These are phyloP conservation scores for Paraconiothyrium brasiliense DNA, from an alignment of 2,329 filamentous ascomycete species.

Conservation along the genomic window DNA sequence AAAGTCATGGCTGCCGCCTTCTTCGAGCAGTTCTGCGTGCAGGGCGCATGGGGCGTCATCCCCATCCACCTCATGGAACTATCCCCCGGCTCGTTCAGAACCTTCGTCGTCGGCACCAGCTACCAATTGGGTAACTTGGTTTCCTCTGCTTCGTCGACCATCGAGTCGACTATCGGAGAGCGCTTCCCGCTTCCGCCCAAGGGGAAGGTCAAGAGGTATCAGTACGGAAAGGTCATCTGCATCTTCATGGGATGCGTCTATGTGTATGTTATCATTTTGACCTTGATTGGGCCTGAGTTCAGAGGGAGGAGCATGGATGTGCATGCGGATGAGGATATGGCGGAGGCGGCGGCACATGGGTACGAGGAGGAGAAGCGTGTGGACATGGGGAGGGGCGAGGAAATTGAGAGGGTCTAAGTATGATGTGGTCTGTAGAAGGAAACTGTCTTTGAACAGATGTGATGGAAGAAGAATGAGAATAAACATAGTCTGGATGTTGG, in stretches of 20 bases:
- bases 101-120: slow-evolving; percentile 76
- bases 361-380: slow-evolving; percentile 14
- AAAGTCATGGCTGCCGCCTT: slow-evolving; percentile 81
- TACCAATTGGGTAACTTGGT: slow-evolving; percentile 83
- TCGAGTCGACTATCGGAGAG: slow-evolving; percentile 79
- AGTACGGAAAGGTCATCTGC: slow-evolving; percentile 84
- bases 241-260: slow-evolving; percentile 92
- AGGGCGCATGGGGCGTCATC: slow-evolving; percentile 57
- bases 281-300: slow-evolving; percentile 68
- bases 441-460: background rate
- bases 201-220: slow-evolving; percentile 45
- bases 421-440: too few relatives aligned
- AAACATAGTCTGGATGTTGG: too few relatives aligned
- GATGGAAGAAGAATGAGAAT: background rate
- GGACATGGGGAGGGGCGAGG: slow-evolving; percentile 20
- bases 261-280: slow-evolving; percentile 68
- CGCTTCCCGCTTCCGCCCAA: slow-evolving; percentile 73
- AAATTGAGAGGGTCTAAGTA: slow-evolving; percentile 15
- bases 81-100: slow-evolving; percentile 75
- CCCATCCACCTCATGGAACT: slow-evolving; percentile 80
- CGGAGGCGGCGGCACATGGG: slow-evolving; percentile 30
- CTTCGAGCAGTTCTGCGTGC: slow-evolving; percentile 70
- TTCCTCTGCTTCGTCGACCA: slow-evolving; percentile 74
- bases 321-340: slow-evolving; percentile 46
- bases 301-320: slow-evolving; percentile 47